A percentile compares a stretch with the other conserved stretches of the same genome.
These are phyloP conservation scores for Teratosphaeria destructans DNA, from an alignment of 2,329 filamentous ascomycete species.

Conservation along the genomic window DNA sequence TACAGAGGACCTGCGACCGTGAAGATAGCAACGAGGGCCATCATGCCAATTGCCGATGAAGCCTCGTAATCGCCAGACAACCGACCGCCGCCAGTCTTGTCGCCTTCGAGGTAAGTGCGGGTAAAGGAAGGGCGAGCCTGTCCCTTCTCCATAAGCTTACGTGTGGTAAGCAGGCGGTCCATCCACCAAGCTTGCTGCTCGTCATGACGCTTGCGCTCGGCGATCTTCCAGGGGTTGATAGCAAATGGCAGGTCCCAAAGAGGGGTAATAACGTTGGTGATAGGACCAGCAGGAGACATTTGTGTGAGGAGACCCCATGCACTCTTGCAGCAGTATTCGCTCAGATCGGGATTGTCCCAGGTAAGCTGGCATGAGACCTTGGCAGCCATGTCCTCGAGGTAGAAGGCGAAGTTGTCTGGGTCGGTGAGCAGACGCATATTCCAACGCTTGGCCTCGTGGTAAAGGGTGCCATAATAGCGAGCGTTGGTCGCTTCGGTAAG, in stretches of 20 bases:
- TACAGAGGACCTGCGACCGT: constrained; percentile 9
- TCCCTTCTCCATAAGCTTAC: constrained; percentile 29
- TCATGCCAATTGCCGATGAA: constrained; percentile 13
- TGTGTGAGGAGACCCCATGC: constrained; percentile 34
- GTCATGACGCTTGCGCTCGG: constrained; percentile 18
- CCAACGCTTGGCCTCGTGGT: constrained; percentile 44
- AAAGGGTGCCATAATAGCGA: constrained; percentile 23
- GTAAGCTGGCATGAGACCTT: constrained; percentile 46
- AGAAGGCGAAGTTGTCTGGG: constrained; percentile 23
- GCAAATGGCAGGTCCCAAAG: constrained; percentile 20
- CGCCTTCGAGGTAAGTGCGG: constrained; percentile 22
- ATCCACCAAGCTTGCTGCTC: constrained; percentile 23
- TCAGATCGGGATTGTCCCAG: constrained; percentile 43
- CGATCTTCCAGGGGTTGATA: constrained; percentile 23
- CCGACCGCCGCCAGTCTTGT: constrained; percentile 21
- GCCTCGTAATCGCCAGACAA: constrained; percentile 28
- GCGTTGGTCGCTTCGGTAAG: constrained; percentile 26
- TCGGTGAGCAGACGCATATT: constrained; percentile 29
- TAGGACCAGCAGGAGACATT: constrained; percentile 23
- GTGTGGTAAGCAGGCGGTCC: constrained; percentile 18
- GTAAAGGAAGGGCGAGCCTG: constrained; percentile 21
- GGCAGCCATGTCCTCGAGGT: constrained; percentile 47
- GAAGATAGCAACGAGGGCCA: constrained; percentile 9
- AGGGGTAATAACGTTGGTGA: constrained; percentile 26
- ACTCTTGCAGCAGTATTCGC: constrained; percentile 39